A percentile compares a stretch with the other conserved stretches of the same genome.
phyloP scores from a whole-genome alignment of 495 filamentous ascomycete genomes.

The Xylaria bambusicola region DNA sequence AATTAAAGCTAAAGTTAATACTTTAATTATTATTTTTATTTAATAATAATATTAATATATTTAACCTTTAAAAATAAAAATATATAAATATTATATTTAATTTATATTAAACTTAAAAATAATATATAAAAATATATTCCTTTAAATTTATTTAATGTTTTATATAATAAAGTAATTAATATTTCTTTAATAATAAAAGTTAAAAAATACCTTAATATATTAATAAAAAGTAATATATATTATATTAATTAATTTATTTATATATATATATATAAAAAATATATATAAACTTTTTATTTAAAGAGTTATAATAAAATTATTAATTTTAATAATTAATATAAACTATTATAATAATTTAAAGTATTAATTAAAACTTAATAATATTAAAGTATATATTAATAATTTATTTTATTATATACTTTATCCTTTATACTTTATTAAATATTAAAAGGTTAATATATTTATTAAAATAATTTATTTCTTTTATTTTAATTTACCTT shows the following conservation, averaged over 20 bases:
- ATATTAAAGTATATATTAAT: background rate
- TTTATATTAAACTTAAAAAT: background rate
- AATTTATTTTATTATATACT: background rate
- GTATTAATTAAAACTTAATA: background rate
- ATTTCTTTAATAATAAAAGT: background rate
- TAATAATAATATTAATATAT: background rate
- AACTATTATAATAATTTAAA: background rate
- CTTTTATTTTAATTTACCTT: too few relatives aligned
- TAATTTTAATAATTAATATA: background rate
- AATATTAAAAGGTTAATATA: too few relatives aligned
- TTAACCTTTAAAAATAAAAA: background rate
- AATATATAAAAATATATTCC: background rate
- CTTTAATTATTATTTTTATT: background rate
- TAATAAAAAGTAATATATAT: background rate
- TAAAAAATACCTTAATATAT: background rate
- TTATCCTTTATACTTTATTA: too few relatives aligned
- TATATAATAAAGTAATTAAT: background rate
- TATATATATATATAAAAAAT: conserved; percentile 2
- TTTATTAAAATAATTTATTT: too few relatives aligned
- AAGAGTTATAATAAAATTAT: conserved; percentile 16
- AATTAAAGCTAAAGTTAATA: background rate
- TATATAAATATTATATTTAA: background rate
- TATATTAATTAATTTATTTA: background rate
- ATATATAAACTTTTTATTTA: conserved; percentile 7
- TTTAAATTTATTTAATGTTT: background rate